Evolutionary conservation across 345 rosid species (phyloP), one percentile per base, ranked within the genome.

Genomic region (Durio zibethinus): DNA sequence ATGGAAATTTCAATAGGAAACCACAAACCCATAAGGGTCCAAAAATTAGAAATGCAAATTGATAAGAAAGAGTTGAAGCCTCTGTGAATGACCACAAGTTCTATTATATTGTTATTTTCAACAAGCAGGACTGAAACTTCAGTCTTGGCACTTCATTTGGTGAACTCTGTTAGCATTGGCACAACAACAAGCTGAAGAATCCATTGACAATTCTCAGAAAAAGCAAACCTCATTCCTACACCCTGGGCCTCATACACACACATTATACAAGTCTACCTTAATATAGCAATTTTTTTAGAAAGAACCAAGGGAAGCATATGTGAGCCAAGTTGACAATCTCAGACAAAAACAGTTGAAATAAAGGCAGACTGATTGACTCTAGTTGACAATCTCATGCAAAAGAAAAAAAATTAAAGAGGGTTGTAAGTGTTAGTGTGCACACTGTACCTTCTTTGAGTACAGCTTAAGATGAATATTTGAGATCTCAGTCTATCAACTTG

Each of bases 371-470:
- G 7, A 57, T 14, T 21, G 23, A 23, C 6, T 10, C 43, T 50
- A 52, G 27, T 68, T 43, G 53, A 69, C 73, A 47, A 16, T 67
- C 45, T 12, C 42, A 18, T 70, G 25, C 68, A 57, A 75, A 60
- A 23, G 60, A 20, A 35, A 31, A 60, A 60, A 27, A 16, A 2
- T 0, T 42, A 42, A 25, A 42, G 18, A 8, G 35, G 66, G 27
- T 14, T 38, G 12, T 35, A 73, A 23, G 64, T 10, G 36, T 47
- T 60, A n/a, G 16, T 40, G 35, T 18, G 18, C 74, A 18, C 3
- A 27, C 23, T 45, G 54, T 80, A 93, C 99, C 92, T 92, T 81
- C 99, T 94, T 76, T 90, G 99, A 3, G 87, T 92, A 87, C 99
- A 96, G 57, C 87, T 74, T 87, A 96, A 76, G 69, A 88, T 89